These are phyloP conservation scores for Cryptococcus floricola DNA, from an alignment of 1,284 basidiomycete genomes.

Conservation along the genomic window DNA sequence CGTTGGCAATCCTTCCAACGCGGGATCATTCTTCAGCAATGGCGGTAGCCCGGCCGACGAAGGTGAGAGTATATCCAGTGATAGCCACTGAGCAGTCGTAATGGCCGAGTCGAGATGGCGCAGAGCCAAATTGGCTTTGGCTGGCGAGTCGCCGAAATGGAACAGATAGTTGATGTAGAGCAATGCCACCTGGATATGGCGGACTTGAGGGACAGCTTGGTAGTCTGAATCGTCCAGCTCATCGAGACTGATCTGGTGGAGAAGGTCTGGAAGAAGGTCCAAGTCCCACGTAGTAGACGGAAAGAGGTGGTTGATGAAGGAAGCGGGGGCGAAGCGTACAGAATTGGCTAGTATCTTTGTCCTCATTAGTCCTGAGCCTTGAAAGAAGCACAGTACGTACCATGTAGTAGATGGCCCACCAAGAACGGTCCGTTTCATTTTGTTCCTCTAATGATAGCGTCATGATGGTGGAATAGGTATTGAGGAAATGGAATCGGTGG, in stretches of 20 bases:
- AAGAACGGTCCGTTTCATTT: not conserved
- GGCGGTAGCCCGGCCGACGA: not conserved
- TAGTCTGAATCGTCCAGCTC: slow-evolving; percentile 17
- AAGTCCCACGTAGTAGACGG: not conserved
- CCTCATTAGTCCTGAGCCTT: not conserved
- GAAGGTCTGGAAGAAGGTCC: not conserved
- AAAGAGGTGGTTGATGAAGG: not conserved
- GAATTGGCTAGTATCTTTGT: slow-evolving; percentile 14
- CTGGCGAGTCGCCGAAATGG: slow-evolving; percentile 19
- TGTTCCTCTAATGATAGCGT: too few species aligned
- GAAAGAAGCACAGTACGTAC: slow-evolving; percentile 7
- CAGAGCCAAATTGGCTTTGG: slow-evolving; percentile 15
- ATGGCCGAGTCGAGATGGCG: slow-evolving; percentile 19
- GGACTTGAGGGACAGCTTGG: slow-evolving; percentile 15
- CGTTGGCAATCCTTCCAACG: slow-evolving; percentile 1
- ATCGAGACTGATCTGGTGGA: slow-evolving; percentile 13
- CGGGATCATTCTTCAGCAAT: slow-evolving; percentile 2
- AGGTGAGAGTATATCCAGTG: slow-evolving; percentile 8
- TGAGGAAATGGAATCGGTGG: too few species aligned
- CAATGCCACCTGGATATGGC: slow-evolving; percentile 21
- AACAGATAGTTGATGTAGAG: slow-evolving; percentile 19
- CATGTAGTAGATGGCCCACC: slow-evolving; percentile 16
- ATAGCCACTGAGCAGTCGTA: slow-evolving; percentile 20
- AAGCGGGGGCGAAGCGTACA: slow-evolving; percentile 3
- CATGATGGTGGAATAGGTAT: too few species aligned